Evolutionary conservation across 768 basidiomycete species (phyloP).

Genomic region (Leccinum ochraceum): DNA sequence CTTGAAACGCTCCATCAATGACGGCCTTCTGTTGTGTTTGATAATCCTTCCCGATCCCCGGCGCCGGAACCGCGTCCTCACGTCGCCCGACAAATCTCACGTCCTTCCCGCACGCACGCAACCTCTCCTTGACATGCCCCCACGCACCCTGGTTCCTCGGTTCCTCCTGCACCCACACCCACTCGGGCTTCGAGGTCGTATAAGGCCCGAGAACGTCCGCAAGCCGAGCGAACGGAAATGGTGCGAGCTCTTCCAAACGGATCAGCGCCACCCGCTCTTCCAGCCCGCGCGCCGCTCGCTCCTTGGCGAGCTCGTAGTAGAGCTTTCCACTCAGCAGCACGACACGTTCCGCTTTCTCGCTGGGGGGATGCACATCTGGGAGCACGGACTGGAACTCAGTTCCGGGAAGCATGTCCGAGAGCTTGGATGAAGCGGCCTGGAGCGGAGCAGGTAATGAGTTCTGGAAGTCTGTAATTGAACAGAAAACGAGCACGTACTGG

Average conservation of each 20-base stretch:
- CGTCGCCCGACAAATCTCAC: conserved; percentile 65
- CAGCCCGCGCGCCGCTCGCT: conserved; percentile 52
- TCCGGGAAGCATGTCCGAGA: conserved; percentile 60
- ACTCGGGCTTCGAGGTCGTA: conserved; percentile 29
- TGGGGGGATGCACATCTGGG: conserved; percentile 42
- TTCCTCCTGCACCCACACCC: conserved; percentile 83
- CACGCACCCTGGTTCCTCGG: conserved; percentile 86
- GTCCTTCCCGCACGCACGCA: conserved; percentile 37
- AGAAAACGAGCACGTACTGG: conserved; percentile 49
- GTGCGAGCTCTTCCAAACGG: conserved; percentile 83
- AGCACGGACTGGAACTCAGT: conserved; percentile 71
- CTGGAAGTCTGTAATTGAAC: not conserved
- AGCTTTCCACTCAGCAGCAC: conserved; percentile 80
- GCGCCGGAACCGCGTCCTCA: conserved; percentile 74
- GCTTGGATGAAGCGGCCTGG: conserved; percentile 71
- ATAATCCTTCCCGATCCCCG: conserved; percentile 74
- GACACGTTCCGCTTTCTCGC: conserved; percentile 55
- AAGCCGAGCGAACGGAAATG: conserved; percentile 76
- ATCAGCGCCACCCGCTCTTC: conserved; percentile 62
- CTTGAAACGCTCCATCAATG: conserved; percentile 57
- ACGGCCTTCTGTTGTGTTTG: conserved; percentile 62
- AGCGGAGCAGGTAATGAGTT: not conserved
- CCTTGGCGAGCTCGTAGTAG: conserved; percentile 83
- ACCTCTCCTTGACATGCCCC: conserved; percentile 60
- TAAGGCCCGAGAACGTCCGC: conserved; percentile 49